phyloP scores from a whole-genome alignment of 1,284 basidiomycete species.

The Rhodotorula sp. region DNA sequence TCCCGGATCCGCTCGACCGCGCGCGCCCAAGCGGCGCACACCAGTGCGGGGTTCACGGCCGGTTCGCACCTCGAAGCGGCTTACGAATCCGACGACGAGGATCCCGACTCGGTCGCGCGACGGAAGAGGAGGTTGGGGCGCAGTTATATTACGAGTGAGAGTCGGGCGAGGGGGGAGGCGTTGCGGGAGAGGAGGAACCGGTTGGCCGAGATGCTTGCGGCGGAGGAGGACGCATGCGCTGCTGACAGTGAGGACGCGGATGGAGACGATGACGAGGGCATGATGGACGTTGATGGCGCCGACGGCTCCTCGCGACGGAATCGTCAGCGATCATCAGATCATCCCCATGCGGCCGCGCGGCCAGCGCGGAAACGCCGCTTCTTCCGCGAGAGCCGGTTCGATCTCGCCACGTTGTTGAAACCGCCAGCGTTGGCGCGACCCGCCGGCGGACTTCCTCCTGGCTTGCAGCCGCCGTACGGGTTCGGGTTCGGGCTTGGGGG shows the following conservation, averaged over 20 bases:
- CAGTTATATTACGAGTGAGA: slow-evolving; percentile 22
- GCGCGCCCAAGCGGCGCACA: not conserved
- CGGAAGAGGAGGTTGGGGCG: slow-evolving; percentile 11
- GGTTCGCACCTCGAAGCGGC: slow-evolving; percentile 13
- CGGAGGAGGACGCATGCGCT: slow-evolving; percentile 60
- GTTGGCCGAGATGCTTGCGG: slow-evolving; percentile 52
- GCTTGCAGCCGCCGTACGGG: not conserved
- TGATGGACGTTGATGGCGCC: not conserved
- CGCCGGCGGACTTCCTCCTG: not conserved
- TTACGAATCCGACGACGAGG: slow-evolving; percentile 26
- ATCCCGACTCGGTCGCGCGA: slow-evolving; percentile 15
- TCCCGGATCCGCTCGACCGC: slow-evolving; percentile 31
- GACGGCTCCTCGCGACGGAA: not conserved
- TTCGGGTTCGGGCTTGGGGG: no score
- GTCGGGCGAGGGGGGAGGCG: slow-evolving; percentile 5
- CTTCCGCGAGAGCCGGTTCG: slow-evolving; percentile 1
- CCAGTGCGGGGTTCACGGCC: not conserved
- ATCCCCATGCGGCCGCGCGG: not conserved
- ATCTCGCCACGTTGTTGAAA: not conserved
- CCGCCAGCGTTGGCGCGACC: not conserved
- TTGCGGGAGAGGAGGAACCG: slow-evolving; percentile 44
- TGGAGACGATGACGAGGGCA: not conserved
- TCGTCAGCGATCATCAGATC: not conserved
- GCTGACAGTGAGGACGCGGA: not conserved
- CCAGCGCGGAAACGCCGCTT: not conserved